phyloP scores from a whole-genome alignment of 192 early-diverging fungal genomes.

The Backusella circina region DNA sequence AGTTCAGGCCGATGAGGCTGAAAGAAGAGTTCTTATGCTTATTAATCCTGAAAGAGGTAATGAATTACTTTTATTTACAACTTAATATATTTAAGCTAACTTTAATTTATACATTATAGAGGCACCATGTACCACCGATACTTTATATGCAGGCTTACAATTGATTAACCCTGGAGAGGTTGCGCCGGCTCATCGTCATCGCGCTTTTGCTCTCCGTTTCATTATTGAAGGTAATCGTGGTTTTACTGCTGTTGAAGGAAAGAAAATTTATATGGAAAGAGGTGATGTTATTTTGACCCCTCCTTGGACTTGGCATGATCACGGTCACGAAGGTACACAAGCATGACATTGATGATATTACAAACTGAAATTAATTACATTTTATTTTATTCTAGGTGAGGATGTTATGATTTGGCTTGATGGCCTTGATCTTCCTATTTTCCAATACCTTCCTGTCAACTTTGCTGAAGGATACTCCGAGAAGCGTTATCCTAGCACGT shows the following conservation, averaged over 20 bases:
- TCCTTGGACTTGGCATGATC: conserved; percentile 14
- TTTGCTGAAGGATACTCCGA: conserved; percentile 12
- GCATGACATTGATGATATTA: background rate
- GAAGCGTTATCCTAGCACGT: conserved; percentile 11
- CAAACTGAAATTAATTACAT: background rate
- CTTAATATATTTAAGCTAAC: background rate
- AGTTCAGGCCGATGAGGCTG: conserved; percentile 6
- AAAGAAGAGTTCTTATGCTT: conserved; percentile 13
- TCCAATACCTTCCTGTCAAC: conserved; percentile 7
- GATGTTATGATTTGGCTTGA: conserved; percentile 17
- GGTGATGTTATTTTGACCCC: conserved; percentile 13
- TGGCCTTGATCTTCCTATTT: conserved; percentile 9
- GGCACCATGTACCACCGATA: conserved; percentile 9
- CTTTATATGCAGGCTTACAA: conserved; percentile 5
- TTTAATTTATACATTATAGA: background rate
- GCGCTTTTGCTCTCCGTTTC: conserved; percentile 12
- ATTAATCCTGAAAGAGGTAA: conserved; percentile 6
- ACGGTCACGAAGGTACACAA: background rate
- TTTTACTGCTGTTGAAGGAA: conserved; percentile 11
- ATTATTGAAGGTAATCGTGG: conserved; percentile 5
- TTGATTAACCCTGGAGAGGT: conserved; percentile 13
- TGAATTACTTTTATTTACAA: background rate
- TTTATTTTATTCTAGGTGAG: background rate
- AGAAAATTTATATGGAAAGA: conserved; percentile 14
- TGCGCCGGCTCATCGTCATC: conserved; percentile 9